Conservation (phyloP, 2,329 filamentous ascomycete genomes). For the Nemania sp. region DNA sequence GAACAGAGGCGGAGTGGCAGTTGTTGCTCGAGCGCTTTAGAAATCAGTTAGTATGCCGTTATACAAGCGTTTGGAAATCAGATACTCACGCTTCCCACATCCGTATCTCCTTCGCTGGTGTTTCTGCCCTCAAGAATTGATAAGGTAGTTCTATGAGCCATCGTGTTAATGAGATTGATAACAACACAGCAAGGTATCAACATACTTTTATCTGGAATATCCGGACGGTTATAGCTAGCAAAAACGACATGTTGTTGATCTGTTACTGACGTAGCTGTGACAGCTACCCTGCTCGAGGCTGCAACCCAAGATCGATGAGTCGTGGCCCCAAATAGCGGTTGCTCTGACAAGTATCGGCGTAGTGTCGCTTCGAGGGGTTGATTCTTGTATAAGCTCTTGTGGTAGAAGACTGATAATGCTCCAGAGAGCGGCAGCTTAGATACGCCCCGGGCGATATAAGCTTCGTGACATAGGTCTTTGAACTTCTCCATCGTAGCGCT, state of each 20-base stretch:
- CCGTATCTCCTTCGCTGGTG: slow-evolving; percentile 35
- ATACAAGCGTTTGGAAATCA: neutral
- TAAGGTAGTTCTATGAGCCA: slow-evolving; percentile 32
- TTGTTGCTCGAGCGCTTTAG: slow-evolving; percentile 37
- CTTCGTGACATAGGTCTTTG: slow-evolving; percentile 37
- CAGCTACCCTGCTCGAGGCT: slow-evolving; percentile 36
- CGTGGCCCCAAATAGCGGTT: slow-evolving; percentile 37
- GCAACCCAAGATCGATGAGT: slow-evolving; percentile 32
- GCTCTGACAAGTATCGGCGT: slow-evolving; percentile 36
- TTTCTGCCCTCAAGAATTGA: slow-evolving; percentile 35
- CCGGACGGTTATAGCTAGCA: slow-evolving; percentile 40
- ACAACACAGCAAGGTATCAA: neutral
- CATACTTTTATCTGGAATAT: slow-evolving; percentile 31
- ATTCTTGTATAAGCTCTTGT: slow-evolving; percentile 40
- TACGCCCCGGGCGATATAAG: slow-evolving; percentile 37
- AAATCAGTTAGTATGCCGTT: neutral
- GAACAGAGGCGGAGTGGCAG: slow-evolving; percentile 38
- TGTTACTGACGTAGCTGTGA: slow-evolving; percentile 33
- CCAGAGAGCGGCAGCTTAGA: slow-evolving; percentile 36
- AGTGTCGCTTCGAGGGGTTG: slow-evolving; percentile 36
- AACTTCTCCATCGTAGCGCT: slow-evolving; percentile 37
- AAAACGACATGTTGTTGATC: slow-evolving; percentile 36
- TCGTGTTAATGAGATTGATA: slow-evolving; percentile 2
- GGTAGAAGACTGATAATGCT: slow-evolving; percentile 37
- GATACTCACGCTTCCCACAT: slow-evolving; percentile 41